Evolutionary conservation across 768 basidiomycete genomes (phyloP), one percentile per base, ranked within the genome.

Genomic region (Lactarius quietus): DNA sequence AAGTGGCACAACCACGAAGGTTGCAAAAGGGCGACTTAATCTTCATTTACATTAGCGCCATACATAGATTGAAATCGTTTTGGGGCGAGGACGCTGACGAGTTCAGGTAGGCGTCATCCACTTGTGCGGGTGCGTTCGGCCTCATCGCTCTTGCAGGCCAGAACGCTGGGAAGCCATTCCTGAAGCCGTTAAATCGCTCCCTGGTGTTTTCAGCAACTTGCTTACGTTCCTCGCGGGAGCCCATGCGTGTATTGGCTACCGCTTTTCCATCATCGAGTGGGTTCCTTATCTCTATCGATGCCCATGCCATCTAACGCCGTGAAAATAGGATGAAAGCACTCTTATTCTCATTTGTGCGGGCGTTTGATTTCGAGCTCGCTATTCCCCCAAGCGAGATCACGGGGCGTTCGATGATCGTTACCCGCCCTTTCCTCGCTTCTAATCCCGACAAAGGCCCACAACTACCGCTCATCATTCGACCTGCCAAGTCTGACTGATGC

Each of bases 31-130:
- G 64, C 36, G 64, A 70, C 31, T 3, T 54, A 15, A 12, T 66
- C 59, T 1, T 66, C 3, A 45, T 70, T 33, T 64, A 64, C 14
- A 66, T 69, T 29, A 59, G 59, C 15, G 38, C 39, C 26, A 14
- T 70, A 3, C 59, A 70, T 43, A 57, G 56, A 20, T 33, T 66
- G 60, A 66, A 62, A 38, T 62, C 62, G n/a, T 6, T 70, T 20
- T 70, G 69, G 69, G 69, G 69, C 4, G 64, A 66, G 29, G 68
- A 70, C 51, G 69, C 71, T 57, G 39, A 71, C 61, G 51, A 74
- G 73, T 67, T 60, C 73, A n/a, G n/a, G n/a, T n/a, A n/a, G n/a
- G n/a, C n/a, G n/a, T n/a, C n/a, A n/a, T n/a, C n/a, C n/a, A n/a
- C n/a, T n/a, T n/a, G n/a, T n/a, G n/a, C n/a, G n/a, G n/a, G n/a